Evolutionary conservation across 2,329 filamentous ascomycete species (phyloP).

Genomic region (Monosporascus sp.): DNA sequence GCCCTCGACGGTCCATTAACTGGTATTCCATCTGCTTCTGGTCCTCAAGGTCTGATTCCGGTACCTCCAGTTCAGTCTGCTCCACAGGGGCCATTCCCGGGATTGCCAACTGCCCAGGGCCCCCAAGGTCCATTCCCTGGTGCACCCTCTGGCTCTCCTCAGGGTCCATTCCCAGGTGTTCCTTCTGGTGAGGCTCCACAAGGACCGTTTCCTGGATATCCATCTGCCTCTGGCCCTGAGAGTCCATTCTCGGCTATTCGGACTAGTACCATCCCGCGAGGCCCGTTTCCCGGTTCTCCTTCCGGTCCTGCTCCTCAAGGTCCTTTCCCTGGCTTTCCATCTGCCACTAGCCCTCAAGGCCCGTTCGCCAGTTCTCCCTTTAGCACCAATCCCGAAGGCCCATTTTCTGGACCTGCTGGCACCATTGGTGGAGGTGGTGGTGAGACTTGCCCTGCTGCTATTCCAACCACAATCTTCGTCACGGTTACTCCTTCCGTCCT

Average conservation of each 20-base stretch:
- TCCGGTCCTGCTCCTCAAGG: not conserved
- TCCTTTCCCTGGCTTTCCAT: not conserved
- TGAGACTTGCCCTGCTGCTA: slow-evolving; percentile 34
- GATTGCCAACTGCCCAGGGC: not conserved
- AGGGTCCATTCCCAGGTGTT: not conserved
- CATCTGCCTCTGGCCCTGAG: not conserved
- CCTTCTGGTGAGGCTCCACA: not conserved
- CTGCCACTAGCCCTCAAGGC: not conserved
- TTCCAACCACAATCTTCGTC: slow-evolving; percentile 42
- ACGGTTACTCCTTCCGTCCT: slow-evolving; percentile 35
- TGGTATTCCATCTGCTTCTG: not conserved
- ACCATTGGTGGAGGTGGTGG: slow-evolving; percentile 11
- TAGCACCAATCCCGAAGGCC: not conserved
- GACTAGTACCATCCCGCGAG: not conserved
- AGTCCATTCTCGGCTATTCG: not conserved
- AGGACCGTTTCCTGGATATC: not conserved
- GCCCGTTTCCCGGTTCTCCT: not conserved
- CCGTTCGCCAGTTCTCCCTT: not conserved
- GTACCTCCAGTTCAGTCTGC: not conserved
- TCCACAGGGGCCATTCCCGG: not conserved
- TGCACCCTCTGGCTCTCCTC: not conserved
- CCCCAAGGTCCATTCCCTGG: slow-evolving; percentile 1
- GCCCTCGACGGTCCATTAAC: not conserved
- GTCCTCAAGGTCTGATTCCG: not conserved
- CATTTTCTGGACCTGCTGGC: not conserved